phyloP scores from a whole-genome alignment of 2,329 filamentous ascomycete genomes.

The Ciborinia camelliae region DNA sequence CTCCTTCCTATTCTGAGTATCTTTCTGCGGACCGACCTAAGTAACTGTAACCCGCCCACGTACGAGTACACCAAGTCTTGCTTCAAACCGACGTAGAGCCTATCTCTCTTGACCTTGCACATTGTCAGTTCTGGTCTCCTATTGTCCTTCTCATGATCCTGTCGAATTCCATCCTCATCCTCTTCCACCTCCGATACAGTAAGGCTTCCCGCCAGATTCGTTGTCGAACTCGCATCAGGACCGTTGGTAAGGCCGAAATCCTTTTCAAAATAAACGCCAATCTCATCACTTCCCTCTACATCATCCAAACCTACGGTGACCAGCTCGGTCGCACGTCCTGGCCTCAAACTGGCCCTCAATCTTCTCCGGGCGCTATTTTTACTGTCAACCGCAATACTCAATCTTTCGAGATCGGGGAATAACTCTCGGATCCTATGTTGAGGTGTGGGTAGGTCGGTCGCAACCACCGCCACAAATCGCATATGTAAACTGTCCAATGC shows the following conservation, averaged over 20 bases:
- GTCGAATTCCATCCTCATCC: neutral
- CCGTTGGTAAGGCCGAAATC: conserved; percentile 27
- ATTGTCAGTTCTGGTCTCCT: conserved; percentile 28
- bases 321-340: conserved; percentile 33
- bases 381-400: conserved; percentile 36
- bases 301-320: conserved; percentile 23
- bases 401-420: conserved; percentile 31
- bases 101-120: conserved; percentile 35
- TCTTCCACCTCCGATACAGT: conserved; percentile 10
- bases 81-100: conserved; percentile 22
- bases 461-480: conserved; percentile 34
- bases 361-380: conserved; percentile 32
- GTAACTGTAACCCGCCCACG: conserved; percentile 26
- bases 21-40: conserved; percentile 17
- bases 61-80: conserved; percentile 18
- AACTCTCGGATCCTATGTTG: conserved; percentile 32
- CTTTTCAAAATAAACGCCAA: conserved; percentile 28
- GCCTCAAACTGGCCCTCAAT: conserved; percentile 35
- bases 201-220: neutral
- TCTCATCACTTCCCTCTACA: conserved; percentile 16
- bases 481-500: conserved; percentile 35
- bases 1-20: conserved; percentile 23
- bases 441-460: conserved; percentile 26
- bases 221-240: neutral
- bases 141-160: neutral